Percentiles rank a stretch among this genome's conserved stretches.
phyloP scores from a whole-genome alignment of 1,139 yeast genomes.

The Geotrichum siamense region DNA sequence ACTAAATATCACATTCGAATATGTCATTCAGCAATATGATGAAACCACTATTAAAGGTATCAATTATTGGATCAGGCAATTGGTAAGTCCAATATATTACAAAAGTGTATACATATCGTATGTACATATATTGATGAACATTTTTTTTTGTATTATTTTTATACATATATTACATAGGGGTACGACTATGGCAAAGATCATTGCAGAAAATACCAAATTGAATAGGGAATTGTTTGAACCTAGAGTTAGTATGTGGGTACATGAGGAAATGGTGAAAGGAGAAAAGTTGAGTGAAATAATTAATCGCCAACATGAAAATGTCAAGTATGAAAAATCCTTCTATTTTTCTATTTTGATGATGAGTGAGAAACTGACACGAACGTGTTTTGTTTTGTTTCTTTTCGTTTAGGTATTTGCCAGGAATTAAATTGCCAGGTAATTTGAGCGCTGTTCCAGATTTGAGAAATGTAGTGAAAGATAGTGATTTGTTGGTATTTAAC shows the following conservation, averaged over 20 bases:
- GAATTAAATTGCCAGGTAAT: conserved; percentile 69
- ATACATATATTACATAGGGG: too few relatives aligned
- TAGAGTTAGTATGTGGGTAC: conserved; percentile 91
- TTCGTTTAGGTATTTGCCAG: conserved; percentile 49
- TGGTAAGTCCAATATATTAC: conserved; percentile 33
- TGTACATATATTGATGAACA: too few relatives aligned
- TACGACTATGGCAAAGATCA: conserved; percentile 87
- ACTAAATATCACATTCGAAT: too few relatives aligned
- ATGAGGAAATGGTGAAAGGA: conserved; percentile 64
- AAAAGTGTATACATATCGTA: too few relatives aligned
- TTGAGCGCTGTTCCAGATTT: conserved; percentile 80
- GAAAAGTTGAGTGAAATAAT: conserved; percentile 72
- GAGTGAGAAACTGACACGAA: too few relatives aligned
- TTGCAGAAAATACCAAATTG: conserved; percentile 73
- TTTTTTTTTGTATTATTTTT: too few relatives aligned
- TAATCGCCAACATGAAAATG: conserved; percentile 81
- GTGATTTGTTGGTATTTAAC: conserved; percentile 82
- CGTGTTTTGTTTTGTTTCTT: too few relatives aligned
- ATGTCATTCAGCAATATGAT: too few relatives aligned
- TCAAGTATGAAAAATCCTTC: conserved; percentile 38
- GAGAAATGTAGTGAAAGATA: conserved; percentile 59
- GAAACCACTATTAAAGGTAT: conserved; percentile 27
- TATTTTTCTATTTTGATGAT: too few relatives aligned
- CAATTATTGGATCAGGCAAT: conserved; percentile 41
- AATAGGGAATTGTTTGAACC: conserved; percentile 60